These are phyloP conservation scores for Sarcodon sp. DNA, from an alignment of 768 basidiomycete species.

Conservation along the genomic window DNA sequence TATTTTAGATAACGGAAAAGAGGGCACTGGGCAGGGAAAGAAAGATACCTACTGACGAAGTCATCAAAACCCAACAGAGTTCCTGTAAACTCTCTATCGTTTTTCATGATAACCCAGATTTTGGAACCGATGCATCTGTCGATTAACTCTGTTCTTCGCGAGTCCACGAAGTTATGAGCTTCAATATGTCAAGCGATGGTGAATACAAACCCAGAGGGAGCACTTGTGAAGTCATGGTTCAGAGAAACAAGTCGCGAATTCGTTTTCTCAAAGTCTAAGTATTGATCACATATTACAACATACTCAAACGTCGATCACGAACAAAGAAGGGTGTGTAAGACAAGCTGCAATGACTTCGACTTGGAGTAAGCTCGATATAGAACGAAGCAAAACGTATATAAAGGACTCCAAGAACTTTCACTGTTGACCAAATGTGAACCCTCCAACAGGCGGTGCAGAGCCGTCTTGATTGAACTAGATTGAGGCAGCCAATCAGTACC, in stretches of 20 bases:
- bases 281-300: no score
- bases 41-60: constrained; percentile 83
- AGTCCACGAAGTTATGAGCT: background rate
- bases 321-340: no score
- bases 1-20: background rate
- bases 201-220: constrained; percentile 65
- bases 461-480: constrained; percentile 74
- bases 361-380: no score
- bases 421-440: constrained; percentile 80
- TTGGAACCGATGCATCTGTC: constrained; percentile 95
- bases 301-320: no score
- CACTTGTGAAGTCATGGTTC: constrained; percentile 80
- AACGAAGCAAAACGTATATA: no score
- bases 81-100: constrained; percentile 92
- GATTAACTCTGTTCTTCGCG: constrained; percentile 62
- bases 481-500: constrained; percentile 3
- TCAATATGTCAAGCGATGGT: background rate
- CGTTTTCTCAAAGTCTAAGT: constrained; percentile 18
- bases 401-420: no score
- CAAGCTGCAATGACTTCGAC: no score
- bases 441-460: constrained; percentile 85
- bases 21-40: background rate
- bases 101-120: constrained; percentile 99
- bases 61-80: constrained; percentile 95
- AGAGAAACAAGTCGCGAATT: constrained; percentile 4